Conservation (phyloP, 257 asterid genomes). For the Nicotiana paniculata region DNA sequence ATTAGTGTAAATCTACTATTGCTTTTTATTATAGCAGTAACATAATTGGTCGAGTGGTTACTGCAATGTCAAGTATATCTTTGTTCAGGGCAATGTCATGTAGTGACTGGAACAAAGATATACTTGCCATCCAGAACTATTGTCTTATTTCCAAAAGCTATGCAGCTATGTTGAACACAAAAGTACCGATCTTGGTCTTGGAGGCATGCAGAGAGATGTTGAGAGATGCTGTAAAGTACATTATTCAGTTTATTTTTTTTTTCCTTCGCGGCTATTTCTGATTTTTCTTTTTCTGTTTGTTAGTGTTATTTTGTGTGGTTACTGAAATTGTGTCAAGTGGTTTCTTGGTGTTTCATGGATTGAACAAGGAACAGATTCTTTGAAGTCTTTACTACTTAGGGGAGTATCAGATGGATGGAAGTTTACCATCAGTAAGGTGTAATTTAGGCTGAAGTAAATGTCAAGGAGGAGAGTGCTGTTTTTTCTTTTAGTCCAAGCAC, state of each 20-base stretch:
- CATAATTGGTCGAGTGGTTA: too few species aligned
- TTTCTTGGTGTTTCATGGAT: neutral
- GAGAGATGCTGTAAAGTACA: neutral
- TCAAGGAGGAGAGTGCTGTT: neutral
- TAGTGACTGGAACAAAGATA: too few species aligned
- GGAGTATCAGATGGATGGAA: neutral
- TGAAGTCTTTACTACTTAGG: neutral
- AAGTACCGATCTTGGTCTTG: too few species aligned
- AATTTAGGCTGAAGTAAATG: neutral
- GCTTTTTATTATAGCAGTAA: too few species aligned
- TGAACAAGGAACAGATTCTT: neutral
- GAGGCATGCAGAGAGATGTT: too few species aligned
- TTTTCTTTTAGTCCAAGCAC: neutral
- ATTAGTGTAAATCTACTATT: too few species aligned
- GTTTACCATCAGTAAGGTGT: neutral
- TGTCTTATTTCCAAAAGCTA: too few species aligned
- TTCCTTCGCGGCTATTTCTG: neutral
- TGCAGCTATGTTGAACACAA: too few species aligned
- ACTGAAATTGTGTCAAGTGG: neutral
- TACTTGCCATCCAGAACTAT: too few species aligned
- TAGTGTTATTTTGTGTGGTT: neutral
- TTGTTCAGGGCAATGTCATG: too few species aligned
- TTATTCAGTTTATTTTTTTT: neutral
- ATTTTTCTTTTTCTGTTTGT: too few species aligned
- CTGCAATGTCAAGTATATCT: too few species aligned